These are phyloP conservation scores for Syzygium oleosum DNA, from an alignment of 345 rosid species.

Conservation along the genomic window DNA sequence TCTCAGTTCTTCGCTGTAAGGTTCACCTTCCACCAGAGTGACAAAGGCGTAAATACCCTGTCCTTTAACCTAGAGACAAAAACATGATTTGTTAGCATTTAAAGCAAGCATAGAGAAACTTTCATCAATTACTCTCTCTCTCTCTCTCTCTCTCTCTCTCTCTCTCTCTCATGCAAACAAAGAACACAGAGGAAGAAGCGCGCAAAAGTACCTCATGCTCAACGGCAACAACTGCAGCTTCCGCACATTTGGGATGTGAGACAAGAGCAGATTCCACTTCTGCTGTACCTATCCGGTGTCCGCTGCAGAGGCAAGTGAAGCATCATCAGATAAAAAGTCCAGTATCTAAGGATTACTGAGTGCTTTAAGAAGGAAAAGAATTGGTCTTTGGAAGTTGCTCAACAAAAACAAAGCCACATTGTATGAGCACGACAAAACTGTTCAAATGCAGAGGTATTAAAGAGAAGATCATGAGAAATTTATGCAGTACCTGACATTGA, in stretches of 20 bases:
- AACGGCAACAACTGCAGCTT: conserved; percentile 93
- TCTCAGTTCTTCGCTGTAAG: conserved; percentile 83
- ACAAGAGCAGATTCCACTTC: conserved; percentile 99
- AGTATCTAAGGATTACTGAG: neutral
- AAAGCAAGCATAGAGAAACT: neutral
- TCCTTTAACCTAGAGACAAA: conserved; percentile 60
- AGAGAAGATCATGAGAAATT: neutral
- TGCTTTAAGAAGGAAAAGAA: neutral
- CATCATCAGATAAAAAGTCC: neutral
- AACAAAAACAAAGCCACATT: neutral
- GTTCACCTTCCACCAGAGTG: conserved; percentile 81
- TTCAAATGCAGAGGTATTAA: neutral
- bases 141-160: neutral
- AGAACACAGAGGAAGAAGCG: neutral
- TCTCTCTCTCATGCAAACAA: neutral
- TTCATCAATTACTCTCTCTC: neutral
- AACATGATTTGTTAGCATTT: neutral
- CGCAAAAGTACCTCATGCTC: conserved; percentile 75
- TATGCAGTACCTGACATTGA: conserved; percentile 72
- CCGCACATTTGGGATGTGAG: conserved; percentile 92
- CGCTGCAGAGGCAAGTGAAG: conserved; percentile 36
- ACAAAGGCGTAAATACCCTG: conserved; percentile 98
- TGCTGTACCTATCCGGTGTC: conserved; percentile 98
- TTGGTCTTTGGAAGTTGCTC: neutral
- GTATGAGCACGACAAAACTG: neutral